Conservation (phyloP, 768 basidiomycete genomes). For the Naganishia onofrii region DNA sequence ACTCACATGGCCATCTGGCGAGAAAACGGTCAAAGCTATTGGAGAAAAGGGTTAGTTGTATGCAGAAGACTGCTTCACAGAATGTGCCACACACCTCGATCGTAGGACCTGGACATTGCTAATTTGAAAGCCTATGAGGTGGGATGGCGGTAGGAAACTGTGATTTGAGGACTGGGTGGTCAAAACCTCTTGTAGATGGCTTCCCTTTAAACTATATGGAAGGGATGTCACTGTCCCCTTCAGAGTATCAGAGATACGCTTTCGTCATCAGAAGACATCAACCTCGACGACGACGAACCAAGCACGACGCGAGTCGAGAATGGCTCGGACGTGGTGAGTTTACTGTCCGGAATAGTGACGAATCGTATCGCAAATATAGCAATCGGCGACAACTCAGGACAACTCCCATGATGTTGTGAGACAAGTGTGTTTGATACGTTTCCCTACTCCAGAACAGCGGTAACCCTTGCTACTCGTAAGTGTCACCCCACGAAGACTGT, state of each 20-base stretch:
- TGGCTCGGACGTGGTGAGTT: neutral
- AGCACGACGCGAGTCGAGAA: slow-evolving; percentile 23
- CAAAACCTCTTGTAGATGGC: neutral
- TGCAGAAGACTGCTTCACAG: neutral
- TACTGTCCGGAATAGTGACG: neutral
- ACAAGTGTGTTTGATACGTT: no score
- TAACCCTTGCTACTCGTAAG: no score
- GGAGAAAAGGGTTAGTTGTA: slow-evolving; percentile 25
- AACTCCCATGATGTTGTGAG: neutral
- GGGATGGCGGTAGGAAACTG: neutral
- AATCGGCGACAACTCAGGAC: no score
- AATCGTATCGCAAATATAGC: slow-evolving; percentile 1
- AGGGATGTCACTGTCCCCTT: neutral
- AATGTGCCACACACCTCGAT: slow-evolving; percentile 69
- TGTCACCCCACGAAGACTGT: no score
- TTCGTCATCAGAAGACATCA: slow-evolving; percentile 23
- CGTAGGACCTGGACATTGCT: slow-evolving; percentile 75
- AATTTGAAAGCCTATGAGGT: neutral
- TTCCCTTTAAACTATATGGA: neutral
- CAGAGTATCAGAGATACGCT: neutral
- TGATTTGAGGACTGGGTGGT: neutral
- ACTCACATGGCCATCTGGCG: slow-evolving; percentile 89
- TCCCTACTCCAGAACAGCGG: no score
- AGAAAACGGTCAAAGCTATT: slow-evolving; percentile 92
- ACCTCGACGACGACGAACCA: neutral